Evolutionary conservation across 768 basidiomycete species (phyloP).

Genomic region (Rickenella mellea): DNA sequence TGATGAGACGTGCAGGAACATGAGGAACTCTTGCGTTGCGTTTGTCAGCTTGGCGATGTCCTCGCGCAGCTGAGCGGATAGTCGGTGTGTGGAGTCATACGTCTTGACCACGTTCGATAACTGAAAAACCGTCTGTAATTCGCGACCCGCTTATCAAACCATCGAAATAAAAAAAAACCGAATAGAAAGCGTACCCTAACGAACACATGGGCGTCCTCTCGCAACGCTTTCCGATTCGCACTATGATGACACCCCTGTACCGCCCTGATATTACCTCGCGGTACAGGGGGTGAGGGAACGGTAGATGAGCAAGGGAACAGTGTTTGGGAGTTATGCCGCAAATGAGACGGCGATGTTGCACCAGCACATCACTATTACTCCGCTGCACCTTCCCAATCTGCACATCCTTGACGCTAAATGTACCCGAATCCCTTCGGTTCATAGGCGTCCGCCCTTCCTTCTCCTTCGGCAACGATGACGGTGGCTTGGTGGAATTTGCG

Average conservation of each 20-base stretch:
- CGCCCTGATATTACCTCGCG: constrained; percentile 48
- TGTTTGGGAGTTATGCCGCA: constrained; percentile 16
- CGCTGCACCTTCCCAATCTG: constrained; percentile 77
- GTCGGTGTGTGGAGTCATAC: constrained; percentile 44
- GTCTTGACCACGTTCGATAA: constrained; percentile 67
- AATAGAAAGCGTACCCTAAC: constrained; percentile 68
- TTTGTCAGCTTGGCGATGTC: constrained; percentile 73
- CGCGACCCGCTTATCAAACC: not conserved
- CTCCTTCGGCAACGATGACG: no score
- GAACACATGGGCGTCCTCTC: constrained; percentile 73
- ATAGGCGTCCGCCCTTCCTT: constrained; percentile 41
- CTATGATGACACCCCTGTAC: constrained; percentile 48
- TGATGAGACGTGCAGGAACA: constrained; percentile 78
- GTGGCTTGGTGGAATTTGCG: no score
- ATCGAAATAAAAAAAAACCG: not conserved
- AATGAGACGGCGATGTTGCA: constrained; percentile 27
- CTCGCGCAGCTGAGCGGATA: constrained; percentile 50
- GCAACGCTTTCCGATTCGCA: constrained; percentile 51
- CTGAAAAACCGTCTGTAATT: constrained; percentile 58
- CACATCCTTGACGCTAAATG: constrained; percentile 88
- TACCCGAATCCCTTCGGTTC: constrained; percentile 81
- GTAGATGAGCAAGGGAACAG: no score
- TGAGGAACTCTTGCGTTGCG: constrained; percentile 80
- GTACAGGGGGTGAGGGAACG: constrained; percentile 5
- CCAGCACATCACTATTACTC: constrained; percentile 52